A percentile compares a stretch with the other conserved stretches of the same genome.
These are phyloP conservation scores for Annulohypoxylon stygium DNA, from an alignment of 495 filamentous ascomycete species.

Conservation along the genomic window DNA sequence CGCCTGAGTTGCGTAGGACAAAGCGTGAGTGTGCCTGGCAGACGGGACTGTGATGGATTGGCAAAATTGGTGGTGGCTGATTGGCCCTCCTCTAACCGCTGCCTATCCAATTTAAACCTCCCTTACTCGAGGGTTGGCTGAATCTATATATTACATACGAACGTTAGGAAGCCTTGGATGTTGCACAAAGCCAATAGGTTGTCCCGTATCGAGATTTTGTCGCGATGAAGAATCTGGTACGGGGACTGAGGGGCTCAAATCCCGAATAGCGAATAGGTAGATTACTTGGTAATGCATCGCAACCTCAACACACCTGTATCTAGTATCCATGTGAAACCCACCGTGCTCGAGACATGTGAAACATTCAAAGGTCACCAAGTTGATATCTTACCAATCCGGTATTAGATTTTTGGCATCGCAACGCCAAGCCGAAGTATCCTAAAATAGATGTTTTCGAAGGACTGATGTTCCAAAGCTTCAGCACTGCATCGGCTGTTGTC, in stretches of 20 bases:
- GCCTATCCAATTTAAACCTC: slow-evolving; percentile 14
- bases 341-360: slow-evolving; percentile 29
- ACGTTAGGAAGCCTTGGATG: slow-evolving; percentile 1
- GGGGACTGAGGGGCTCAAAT: slow-evolving; percentile 1
- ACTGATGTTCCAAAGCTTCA: slow-evolving; percentile 1
- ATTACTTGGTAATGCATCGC: slow-evolving; percentile 29
- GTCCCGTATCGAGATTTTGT: slow-evolving; percentile 32
- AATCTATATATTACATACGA: slow-evolving; percentile 17
- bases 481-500: background rate
- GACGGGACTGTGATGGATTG: slow-evolving; percentile 36
- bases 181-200: slow-evolving; percentile 15
- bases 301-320: slow-evolving; percentile 18
- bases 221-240: background rate
- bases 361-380: slow-evolving; percentile 3
- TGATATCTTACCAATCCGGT: background rate
- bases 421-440: slow-evolving; percentile 3
- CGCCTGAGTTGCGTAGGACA: slow-evolving; percentile 29
- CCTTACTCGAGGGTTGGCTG: slow-evolving; percentile 33
- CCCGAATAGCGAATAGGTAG: slow-evolving; percentile 28
- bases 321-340: slow-evolving; percentile 22
- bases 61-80: slow-evolving; percentile 17
- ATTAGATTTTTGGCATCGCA: background rate
- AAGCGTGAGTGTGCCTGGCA: slow-evolving; percentile 33
- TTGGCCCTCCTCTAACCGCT: slow-evolving; percentile 42
- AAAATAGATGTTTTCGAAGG: slow-evolving; percentile 7